Percentiles rank a stretch among this genome's conserved stretches.
Evolutionary conservation across 805 yeast genomes (phyloP).

Genomic region (Ogataea methylovora): DNA sequence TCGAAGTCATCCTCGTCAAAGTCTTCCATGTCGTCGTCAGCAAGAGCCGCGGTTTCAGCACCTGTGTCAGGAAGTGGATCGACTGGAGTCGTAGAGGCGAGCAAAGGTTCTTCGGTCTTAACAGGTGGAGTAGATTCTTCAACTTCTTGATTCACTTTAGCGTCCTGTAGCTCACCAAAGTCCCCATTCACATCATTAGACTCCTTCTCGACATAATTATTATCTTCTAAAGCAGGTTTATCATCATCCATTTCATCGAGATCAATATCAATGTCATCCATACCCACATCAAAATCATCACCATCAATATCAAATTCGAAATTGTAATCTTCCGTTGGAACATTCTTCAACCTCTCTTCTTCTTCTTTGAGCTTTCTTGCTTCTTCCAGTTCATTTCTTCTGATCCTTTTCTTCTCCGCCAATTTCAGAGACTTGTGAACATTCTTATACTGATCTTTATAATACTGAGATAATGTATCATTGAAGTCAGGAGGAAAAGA

Average conservation of each 20-base stretch:
- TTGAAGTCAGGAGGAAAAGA: slow-evolving; percentile 16
- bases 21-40: slow-evolving; percentile 17
- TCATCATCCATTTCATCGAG: slow-evolving; percentile 2
- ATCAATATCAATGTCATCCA: slow-evolving; percentile 17
- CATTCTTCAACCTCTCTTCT: slow-evolving; percentile 13
- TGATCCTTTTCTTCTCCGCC: slow-evolving; percentile 25
- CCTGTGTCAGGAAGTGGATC: no score
- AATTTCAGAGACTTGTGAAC: slow-evolving; percentile 20
- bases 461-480: slow-evolving; percentile 10
- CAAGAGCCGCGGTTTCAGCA: slow-evolving; percentile 5
- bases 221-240: background rate
- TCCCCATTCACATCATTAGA: no score
- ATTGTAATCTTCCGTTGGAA: slow-evolving; percentile 11
- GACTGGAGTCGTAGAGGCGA: no score
- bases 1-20: slow-evolving; percentile 7
- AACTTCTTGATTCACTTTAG: no score
- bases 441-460: slow-evolving; percentile 12
- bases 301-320: slow-evolving; percentile 9
- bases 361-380: slow-evolving; percentile 19
- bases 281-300: slow-evolving; percentile 3
- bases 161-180: no score
- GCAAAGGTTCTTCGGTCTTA: no score
- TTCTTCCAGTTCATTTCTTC: slow-evolving; percentile 20
- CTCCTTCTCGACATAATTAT: no score
- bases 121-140: no score